phyloP scores from a whole-genome alignment of 768 basidiomycete species.

The Lanmaoa rubissima region DNA sequence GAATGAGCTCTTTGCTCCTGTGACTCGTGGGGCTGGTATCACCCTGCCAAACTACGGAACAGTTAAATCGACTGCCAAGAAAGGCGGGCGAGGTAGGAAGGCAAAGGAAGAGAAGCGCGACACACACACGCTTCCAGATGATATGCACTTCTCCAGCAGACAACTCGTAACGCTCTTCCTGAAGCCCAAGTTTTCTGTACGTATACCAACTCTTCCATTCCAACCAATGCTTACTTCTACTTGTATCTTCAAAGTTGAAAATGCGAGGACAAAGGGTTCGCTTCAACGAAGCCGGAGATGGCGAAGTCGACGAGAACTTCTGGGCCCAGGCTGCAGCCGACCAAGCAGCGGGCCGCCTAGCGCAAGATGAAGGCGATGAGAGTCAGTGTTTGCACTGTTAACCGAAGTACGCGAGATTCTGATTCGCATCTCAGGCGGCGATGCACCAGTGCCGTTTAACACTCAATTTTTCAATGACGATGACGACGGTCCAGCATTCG shows the following conservation, averaged over 20 bases:
- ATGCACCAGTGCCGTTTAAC: constrained; percentile 73
- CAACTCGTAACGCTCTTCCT: constrained; percentile 91
- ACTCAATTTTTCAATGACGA: constrained; percentile 98
- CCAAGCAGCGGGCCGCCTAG: constrained; percentile 59
- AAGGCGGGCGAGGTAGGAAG: constrained; percentile 46
- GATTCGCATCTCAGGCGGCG: constrained; percentile 35
- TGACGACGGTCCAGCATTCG: constrained; percentile 74
- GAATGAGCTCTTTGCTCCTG: constrained; percentile 78
- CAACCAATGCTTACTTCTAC: background rate
- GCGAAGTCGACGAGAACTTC: constrained; percentile 93
- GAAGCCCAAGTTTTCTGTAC: constrained; percentile 92
- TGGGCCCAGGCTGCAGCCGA: constrained; percentile 95
- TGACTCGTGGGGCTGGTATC: constrained; percentile 66
- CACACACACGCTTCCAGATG: constrained; percentile 84
- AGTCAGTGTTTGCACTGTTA: constrained; percentile 40
- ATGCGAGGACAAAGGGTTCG: constrained; percentile 76
- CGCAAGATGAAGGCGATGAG: constrained; percentile 59
- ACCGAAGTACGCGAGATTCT: background rate
- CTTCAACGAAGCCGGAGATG: constrained; percentile 62
- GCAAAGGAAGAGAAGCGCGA: constrained; percentile 60
- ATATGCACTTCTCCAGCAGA: constrained; percentile 94
- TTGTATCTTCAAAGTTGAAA: constrained; percentile 55
- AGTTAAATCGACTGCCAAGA: constrained; percentile 23
- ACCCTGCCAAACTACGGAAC: constrained; percentile 57
- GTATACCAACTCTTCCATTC: constrained; percentile 28